Evolutionary conservation across 495 filamentous ascomycete genomes (phyloP).

Genomic region (Hyaloscypha finlandica): DNA sequence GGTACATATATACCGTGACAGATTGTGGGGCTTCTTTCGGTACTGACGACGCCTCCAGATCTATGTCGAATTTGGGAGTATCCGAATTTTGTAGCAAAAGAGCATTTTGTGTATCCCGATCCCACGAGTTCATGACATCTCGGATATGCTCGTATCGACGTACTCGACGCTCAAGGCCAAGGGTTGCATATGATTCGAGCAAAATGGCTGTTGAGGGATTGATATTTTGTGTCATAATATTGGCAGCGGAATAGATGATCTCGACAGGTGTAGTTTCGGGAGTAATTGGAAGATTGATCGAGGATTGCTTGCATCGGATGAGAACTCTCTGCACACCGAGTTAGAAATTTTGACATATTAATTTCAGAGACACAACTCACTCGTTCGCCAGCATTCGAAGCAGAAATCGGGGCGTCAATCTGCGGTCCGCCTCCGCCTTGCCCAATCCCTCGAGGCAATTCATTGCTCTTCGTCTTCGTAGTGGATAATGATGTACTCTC

Average conservation of each 20-base stretch:
- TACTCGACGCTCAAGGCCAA: constrained; percentile 82
- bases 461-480: constrained; percentile 5
- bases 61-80: constrained; percentile 37
- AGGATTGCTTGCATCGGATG: constrained; percentile 65
- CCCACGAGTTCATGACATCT: constrained; percentile 93
- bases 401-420: constrained; percentile 79
- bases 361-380: constrained; percentile 42
- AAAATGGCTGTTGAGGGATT: constrained; percentile 62
- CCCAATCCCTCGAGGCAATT: constrained; percentile 22
- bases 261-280: constrained; percentile 75
- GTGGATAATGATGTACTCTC: not conserved
- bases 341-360: constrained; percentile 7
- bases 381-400: constrained; percentile 78
- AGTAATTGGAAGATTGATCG: constrained; percentile 65
- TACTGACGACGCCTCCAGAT: constrained; percentile 51
- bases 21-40: constrained; percentile 60
- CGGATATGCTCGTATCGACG: constrained; percentile 85
- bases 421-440: constrained; percentile 47
- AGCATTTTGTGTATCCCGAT: constrained; percentile 69
- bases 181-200: constrained; percentile 69
- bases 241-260: constrained; percentile 61
- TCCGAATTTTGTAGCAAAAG: constrained; percentile 56
- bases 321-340: constrained; percentile 52
- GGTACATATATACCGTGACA: constrained; percentile 69
- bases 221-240: constrained; percentile 57